A percentile compares a stretch with the other conserved stretches of the same genome.
phyloP scores from a whole-genome alignment of 2,329 filamentous ascomycete species.

The Geosmithia flava region DNA sequence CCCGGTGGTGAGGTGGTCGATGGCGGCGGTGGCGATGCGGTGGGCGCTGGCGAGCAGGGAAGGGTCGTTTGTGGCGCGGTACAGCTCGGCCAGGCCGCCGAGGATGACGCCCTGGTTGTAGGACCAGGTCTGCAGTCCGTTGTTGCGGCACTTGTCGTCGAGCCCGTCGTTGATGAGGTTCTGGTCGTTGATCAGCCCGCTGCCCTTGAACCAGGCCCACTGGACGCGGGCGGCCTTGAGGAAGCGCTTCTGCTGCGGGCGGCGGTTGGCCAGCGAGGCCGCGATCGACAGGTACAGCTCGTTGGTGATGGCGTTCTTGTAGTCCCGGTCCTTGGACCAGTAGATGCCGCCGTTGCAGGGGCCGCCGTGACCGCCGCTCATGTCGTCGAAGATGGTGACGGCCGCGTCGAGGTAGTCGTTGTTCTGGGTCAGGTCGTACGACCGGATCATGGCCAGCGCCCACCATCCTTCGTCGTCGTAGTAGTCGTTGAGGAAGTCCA shows the following conservation, averaged over 20 bases:
- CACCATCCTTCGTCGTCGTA: constrained; percentile 56
- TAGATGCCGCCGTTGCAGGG: constrained; percentile 42
- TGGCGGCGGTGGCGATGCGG: constrained; percentile 33
- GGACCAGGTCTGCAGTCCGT: constrained; percentile 34
- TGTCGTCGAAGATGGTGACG: constrained; percentile 41
- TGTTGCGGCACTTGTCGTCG: constrained; percentile 30
- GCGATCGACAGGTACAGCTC: constrained; percentile 43
- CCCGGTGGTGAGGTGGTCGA: constrained; percentile 30
- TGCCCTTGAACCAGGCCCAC: constrained; percentile 39
- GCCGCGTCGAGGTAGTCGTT: constrained; percentile 39
- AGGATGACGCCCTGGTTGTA: constrained; percentile 50
- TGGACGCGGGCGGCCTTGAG: constrained; percentile 34
- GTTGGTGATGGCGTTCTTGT: constrained; percentile 44
- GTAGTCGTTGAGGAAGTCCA: constrained; percentile 35
- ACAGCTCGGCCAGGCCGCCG: constrained; percentile 39
- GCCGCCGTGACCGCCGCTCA: constrained; percentile 27
- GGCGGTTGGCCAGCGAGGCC: constrained; percentile 37
- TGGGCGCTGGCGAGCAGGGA: constrained; percentile 28
- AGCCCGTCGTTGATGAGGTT: constrained; percentile 43
- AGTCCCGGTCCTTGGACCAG: constrained; percentile 35
- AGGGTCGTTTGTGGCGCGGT: constrained; percentile 26
- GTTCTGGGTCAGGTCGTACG: constrained; percentile 41
- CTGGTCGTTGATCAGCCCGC: constrained; percentile 38
- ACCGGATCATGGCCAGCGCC: constrained; percentile 44
- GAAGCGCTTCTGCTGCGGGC: constrained; percentile 25